phyloP scores from a whole-genome alignment of 129 eudicot species.

The Arctium minus region DNA sequence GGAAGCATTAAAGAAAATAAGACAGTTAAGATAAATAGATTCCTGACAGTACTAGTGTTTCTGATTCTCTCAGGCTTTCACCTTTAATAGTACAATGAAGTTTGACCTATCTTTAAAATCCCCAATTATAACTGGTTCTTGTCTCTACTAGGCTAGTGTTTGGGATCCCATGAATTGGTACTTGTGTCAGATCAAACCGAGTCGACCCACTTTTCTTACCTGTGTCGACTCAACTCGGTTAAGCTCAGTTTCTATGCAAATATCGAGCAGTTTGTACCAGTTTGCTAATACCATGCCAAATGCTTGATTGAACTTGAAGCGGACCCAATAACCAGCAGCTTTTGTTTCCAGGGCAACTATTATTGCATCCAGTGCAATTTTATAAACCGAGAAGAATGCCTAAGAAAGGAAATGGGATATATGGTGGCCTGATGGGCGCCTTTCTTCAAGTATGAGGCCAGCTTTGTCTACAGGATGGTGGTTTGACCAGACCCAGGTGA shows the following conservation, averaged over 20 bases:
- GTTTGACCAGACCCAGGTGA: not conserved
- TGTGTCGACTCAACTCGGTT: not conserved
- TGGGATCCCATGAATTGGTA: not conserved
- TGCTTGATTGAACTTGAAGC: too few species aligned
- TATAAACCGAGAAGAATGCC: too few species aligned
- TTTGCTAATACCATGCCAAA: too few species aligned
- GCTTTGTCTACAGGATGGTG: not conserved
- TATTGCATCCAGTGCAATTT: not conserved
- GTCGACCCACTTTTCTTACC: slow-evolving; percentile 1
- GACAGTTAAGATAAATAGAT: slow-evolving; percentile 12
- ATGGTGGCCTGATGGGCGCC: not conserved
- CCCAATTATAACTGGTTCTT: slow-evolving; percentile 10
- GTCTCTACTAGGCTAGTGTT: slow-evolving; percentile 3
- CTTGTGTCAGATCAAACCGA: not conserved
- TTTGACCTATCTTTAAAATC: slow-evolving; percentile 14
- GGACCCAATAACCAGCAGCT: too few species aligned
- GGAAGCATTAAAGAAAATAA: not conserved
- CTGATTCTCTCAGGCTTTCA: slow-evolving; percentile 23
- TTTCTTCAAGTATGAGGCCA: too few species aligned
- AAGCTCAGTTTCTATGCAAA: not conserved
- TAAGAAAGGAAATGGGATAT: too few species aligned
- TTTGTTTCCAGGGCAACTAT: not conserved
- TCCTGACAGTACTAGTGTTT: slow-evolving; percentile 20
- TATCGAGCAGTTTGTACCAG: too few species aligned
- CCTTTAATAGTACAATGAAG: slow-evolving; percentile 15